Percentiles rank a stretch among this genome's conserved stretches.
Conservation (phyloP, 495 filamentous ascomycete species). For the Entonaema liquescens region DNA sequence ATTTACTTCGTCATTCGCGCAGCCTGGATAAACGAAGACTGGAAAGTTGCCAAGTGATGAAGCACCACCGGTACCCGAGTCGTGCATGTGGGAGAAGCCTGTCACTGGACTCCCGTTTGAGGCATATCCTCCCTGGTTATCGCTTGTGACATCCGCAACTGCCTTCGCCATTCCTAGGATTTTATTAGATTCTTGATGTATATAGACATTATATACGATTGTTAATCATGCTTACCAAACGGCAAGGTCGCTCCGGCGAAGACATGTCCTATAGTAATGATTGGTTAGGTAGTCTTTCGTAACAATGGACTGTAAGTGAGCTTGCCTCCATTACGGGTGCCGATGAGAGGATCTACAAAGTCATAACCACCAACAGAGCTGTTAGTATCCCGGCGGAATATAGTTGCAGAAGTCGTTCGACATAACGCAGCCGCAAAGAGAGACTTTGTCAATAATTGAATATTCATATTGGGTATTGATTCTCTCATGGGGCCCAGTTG, state of each 20-base stretch:
- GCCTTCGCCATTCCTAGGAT: conserved; percentile 71
- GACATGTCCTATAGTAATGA: conserved; percentile 48
- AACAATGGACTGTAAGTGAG: conserved; percentile 58
- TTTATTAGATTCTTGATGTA: conserved; percentile 22
- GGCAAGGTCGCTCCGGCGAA: conserved; percentile 69
- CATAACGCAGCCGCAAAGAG: conserved; percentile 30
- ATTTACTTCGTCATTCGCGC: conserved; percentile 65
- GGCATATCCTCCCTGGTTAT: conserved; percentile 75
- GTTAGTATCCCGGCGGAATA: conserved; percentile 12
- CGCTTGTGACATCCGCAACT: conserved; percentile 67
- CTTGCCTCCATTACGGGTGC: conserved; percentile 68
- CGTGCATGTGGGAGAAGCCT: conserved; percentile 71
- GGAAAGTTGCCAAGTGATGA: conserved; percentile 74
- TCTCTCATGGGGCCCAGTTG: conserved; percentile 15
- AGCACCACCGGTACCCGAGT: conserved; percentile 70
- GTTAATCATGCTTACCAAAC: conserved; percentile 55
- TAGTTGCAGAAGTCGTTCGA: conserved; percentile 13
- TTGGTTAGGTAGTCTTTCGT: conserved; percentile 5
- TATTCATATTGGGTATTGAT: conserved; percentile 29
- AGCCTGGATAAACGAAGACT: conserved; percentile 68
- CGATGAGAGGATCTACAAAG: conserved; percentile 66
- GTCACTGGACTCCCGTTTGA: conserved; percentile 65
- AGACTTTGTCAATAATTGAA: conserved; percentile 34
- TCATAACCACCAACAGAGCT: conserved; percentile 35
- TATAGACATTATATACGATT: neutral